Evolutionary conservation across 2,329 filamentous ascomycete genomes (phyloP).

Genomic region (Zarea fungicola): DNA sequence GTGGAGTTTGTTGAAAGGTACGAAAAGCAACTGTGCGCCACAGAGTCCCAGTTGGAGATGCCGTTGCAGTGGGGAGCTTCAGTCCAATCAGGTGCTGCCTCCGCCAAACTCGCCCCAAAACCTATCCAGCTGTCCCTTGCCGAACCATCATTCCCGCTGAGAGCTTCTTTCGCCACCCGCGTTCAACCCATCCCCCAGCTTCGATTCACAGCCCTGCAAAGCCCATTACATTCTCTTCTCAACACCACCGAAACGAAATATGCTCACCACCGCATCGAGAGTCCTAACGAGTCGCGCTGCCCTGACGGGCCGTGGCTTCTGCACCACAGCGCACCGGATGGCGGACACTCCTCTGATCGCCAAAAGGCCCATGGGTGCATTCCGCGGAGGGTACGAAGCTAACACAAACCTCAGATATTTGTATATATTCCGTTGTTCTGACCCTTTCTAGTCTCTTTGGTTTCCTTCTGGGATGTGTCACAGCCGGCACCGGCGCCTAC

Average conservation of each 20-base stretch:
- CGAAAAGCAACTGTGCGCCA: neutral
- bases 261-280: slow-evolving; percentile 32
- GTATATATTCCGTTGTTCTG: too few relatives aligned
- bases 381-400: slow-evolving; percentile 58
- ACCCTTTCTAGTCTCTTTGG: slow-evolving; percentile 69
- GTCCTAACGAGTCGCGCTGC: slow-evolving; percentile 37
- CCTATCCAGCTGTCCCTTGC: neutral
- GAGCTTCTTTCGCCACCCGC: neutral
- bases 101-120: slow-evolving; percentile 8
- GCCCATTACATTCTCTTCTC: too few relatives aligned
- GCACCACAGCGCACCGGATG: slow-evolving; percentile 45
- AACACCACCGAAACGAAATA: slow-evolving; percentile 1
- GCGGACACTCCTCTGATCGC: slow-evolving; percentile 45
- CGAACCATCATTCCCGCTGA: neutral
- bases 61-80: too few relatives aligned
- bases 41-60: neutral
- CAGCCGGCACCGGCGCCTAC: slow-evolving; percentile 78
- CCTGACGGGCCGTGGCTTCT: slow-evolving; percentile 38
- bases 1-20: neutral
- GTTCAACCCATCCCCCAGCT: neutral
- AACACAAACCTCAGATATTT: too few relatives aligned
- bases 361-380: slow-evolving; percentile 54
- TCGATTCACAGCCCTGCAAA: neutral
- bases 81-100: slow-evolving; percentile 17
- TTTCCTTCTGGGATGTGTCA: slow-evolving; percentile 78